Evolutionary conservation across 768 basidiomycete genomes (phyloP), one percentile per base, ranked within the genome.

Genomic region (Roridomyces roridus): DNA sequence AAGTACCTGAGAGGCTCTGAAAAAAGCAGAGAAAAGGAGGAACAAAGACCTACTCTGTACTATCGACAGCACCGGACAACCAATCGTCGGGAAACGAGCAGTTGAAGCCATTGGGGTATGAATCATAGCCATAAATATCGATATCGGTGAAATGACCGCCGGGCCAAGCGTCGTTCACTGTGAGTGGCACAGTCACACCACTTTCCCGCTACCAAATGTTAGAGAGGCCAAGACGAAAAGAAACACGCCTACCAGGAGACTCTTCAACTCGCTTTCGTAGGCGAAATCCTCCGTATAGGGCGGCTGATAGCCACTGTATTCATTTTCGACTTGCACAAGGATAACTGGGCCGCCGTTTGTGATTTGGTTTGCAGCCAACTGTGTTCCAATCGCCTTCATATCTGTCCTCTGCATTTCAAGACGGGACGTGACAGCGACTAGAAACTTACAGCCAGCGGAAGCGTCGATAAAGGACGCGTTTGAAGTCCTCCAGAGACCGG

Each of bases 261-360:
- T 62, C 42, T 75, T 62, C 36, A 80, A 65, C 18, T 68, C 68
- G 23, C 51, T 55, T 46, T 76, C 77, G 60, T 80, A 80, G 3
- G 66, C 70, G 37, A 75, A 71, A 49, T 80, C 78, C 62, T 80
- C 77, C 1, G 68, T 67, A 51, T 71, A 76, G 5, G 77, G 76
- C 6, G 67, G 51, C 55, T 74, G 71, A 47, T 70, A 79, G 31
- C 68, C 73, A 28, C 71, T 79, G 65, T 85, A 85, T 64, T 85
- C 84, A 53, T 85, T 85, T 62, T 85, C 84, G 15, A 76, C 72
- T 76, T 84, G 61, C 17, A 55, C 56, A 35, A 75, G 73, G 34
- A 76, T 83, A 31, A 85, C 74, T 12, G 85, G 85, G 0, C 86
- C 86, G 10, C 84, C 86, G 17, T 83, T 79, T 12, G 83, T 81